Evolutionary conservation across 352 stramenopile genomes (phyloP).

Genomic region (Phytophthora sansomeana): DNA sequence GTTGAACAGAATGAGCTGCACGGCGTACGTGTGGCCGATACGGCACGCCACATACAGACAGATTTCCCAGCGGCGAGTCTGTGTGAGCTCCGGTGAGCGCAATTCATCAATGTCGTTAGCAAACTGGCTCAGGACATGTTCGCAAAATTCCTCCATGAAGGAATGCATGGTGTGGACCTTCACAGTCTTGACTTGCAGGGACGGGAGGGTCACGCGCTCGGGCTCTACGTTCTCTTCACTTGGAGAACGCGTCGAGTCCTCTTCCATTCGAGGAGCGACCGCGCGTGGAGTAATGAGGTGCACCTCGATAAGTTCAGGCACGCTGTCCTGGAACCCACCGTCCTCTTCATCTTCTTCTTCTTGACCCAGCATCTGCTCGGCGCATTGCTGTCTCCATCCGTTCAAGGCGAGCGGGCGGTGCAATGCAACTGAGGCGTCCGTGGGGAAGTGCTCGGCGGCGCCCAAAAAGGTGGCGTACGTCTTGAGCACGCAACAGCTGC

Average conservation of each 20-base stretch:
- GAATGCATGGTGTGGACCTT: conserved; percentile 76
- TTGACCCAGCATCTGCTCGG: conserved; percentile 54
- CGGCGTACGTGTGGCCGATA: conserved; percentile 77
- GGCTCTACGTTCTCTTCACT: conserved; percentile 10
- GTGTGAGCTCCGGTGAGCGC: conserved; percentile 49
- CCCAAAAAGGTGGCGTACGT: conserved; percentile 64
- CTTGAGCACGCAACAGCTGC: conserved; percentile 50
- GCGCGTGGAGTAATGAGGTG: conserved; percentile 22
- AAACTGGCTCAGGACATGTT: conserved; percentile 70
- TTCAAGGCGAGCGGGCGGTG: conserved; percentile 55
- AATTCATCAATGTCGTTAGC: conserved; percentile 72
- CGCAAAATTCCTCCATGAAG: conserved; percentile 85
- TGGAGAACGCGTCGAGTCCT: conserved; percentile 8
- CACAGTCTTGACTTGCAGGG: conserved; percentile 65
- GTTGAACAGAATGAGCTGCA: conserved; percentile 80
- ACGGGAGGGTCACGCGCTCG: conserved; percentile 41
- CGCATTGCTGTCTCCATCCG: conserved; percentile 66
- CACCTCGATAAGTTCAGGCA: conserved; percentile 27
- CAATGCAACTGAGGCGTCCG: conserved; percentile 28
- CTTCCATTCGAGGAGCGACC: conserved; percentile 21
- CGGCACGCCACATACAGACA: conserved; percentile 76
- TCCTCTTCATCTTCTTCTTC: conserved; percentile 36
- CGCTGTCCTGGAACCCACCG: conserved; percentile 7
- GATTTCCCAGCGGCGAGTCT: conserved; percentile 74
- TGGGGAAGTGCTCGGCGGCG: conserved; percentile 56